phyloP scores from a whole-genome alignment of 1,284 basidiomycete genomes.

The Amylostereum areolatum region DNA sequence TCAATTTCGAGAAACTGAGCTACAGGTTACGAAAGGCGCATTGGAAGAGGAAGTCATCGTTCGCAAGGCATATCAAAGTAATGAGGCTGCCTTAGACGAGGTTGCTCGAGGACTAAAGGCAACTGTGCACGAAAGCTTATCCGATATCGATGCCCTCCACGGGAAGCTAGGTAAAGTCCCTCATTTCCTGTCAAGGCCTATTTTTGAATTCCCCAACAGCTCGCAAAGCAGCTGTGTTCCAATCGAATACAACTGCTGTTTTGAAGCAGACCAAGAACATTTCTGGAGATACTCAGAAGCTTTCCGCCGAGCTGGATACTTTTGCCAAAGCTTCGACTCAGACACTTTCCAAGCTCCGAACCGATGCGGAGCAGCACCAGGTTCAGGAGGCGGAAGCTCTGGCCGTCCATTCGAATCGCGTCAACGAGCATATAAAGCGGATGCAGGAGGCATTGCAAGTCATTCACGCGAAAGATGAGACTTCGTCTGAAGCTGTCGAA shows the following conservation, averaged over 20 bases:
- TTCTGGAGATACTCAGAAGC: slow-evolving; percentile 39
- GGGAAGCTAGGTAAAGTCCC: slow-evolving; percentile 73
- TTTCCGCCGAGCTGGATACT: slow-evolving; percentile 56
- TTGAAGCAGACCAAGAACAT: slow-evolving; percentile 57
- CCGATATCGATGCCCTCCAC: slow-evolving; percentile 72
- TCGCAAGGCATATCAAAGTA: slow-evolving; percentile 70
- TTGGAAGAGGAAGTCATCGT: slow-evolving; percentile 77
- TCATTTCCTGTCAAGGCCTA: background rate
- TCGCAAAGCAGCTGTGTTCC: slow-evolving; percentile 66
- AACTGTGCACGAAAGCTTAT: slow-evolving; percentile 62
- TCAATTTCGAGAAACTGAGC: slow-evolving; percentile 44
- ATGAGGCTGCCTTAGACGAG: slow-evolving; percentile 64
- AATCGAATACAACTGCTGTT: slow-evolving; percentile 62
- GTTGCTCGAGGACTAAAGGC: slow-evolving; percentile 68
- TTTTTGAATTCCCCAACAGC: slow-evolving; percentile 37
- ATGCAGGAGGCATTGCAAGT: slow-evolving; percentile 53
- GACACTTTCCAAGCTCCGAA: slow-evolving; percentile 45
- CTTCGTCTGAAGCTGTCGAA: slow-evolving; percentile 48
- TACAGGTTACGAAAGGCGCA: slow-evolving; percentile 48
- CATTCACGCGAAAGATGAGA: slow-evolving; percentile 51
- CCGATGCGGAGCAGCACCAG: slow-evolving; percentile 52
- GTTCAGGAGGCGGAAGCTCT: slow-evolving; percentile 52
- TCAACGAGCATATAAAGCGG: slow-evolving; percentile 56
- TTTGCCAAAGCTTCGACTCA: slow-evolving; percentile 56
- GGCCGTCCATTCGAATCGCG: slow-evolving; percentile 42